Conservation (phyloP, 495 filamentous ascomycete genomes). For the Penicillium taxi region DNA sequence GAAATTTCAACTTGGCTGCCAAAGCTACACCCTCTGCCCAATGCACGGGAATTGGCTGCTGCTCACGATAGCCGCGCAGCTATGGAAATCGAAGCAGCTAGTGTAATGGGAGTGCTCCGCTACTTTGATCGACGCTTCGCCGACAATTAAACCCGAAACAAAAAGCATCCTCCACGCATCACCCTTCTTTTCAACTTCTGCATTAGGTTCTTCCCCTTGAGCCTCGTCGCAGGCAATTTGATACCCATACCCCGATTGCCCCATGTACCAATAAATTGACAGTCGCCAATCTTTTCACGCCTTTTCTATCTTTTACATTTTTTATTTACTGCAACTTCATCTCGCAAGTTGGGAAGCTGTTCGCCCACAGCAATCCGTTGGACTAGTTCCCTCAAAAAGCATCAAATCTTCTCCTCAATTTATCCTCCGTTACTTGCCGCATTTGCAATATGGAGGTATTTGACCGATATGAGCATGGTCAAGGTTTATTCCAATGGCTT, state of each 20-base stretch:
- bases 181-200: constrained; percentile 12
- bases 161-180: not conserved
- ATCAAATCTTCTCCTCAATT: no score
- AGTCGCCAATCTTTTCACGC: no score
- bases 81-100: constrained; percentile 77
- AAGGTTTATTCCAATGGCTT: constrained; percentile 7
- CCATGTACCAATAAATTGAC: constrained; percentile 23
- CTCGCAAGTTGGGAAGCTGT: no score
- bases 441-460: no score
- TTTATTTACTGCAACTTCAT: no score
- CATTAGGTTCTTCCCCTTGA: constrained; percentile 13
- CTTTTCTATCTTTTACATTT: constrained; percentile 13
- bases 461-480: constrained; percentile 26
- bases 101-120: constrained; percentile 77
- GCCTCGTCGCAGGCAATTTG: constrained; percentile 16
- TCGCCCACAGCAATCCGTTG: no score
- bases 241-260: constrained; percentile 37
- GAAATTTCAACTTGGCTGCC: constrained; percentile 70
- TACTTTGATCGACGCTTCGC: constrained; percentile 73
- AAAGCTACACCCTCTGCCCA: constrained; percentile 55
- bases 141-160: constrained; percentile 30
- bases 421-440: no score
- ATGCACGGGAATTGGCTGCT: constrained; percentile 30
- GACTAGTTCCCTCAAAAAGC: constrained; percentile 18
- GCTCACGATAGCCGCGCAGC: constrained; percentile 40